Evolutionary conservation across 176 grass and related monocot genomes (phyloP).

Genomic region (Carex cristatella): DNA sequence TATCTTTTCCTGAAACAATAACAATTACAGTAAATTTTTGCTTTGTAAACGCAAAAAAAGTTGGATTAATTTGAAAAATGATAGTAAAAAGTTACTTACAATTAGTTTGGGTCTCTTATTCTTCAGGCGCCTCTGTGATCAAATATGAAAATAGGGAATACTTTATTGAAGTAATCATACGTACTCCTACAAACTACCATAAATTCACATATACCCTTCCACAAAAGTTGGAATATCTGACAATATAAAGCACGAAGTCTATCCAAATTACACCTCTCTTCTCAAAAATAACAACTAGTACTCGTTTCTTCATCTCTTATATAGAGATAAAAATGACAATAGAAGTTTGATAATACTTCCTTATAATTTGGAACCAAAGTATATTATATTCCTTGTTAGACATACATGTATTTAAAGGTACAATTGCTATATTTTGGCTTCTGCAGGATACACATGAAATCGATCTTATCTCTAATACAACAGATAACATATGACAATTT

Average conservation of each 20-base stretch:
- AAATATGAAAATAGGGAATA: conserved; percentile 13
- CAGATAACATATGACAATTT: background rate
- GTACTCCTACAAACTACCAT: background rate
- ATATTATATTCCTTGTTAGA: background rate
- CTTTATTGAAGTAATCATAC: background rate
- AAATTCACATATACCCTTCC: conserved; percentile 11
- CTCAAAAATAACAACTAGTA: background rate
- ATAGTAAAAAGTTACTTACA: conserved; percentile 43
- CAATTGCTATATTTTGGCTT: background rate
- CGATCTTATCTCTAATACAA: no score
- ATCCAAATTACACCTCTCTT: background rate
- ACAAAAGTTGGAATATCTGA: background rate
- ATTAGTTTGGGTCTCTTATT: conserved; percentile 72
- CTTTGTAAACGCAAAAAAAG: conserved; percentile 23
- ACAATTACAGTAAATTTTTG: conserved; percentile 26
- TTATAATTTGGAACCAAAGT: background rate
- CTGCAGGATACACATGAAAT: background rate
- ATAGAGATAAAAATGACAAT: background rate
- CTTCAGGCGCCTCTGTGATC: conserved; percentile 81
- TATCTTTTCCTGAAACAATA: conserved; percentile 69
- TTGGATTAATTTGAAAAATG: background rate
- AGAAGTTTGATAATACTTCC: conserved; percentile 1
- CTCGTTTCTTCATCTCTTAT: background rate
- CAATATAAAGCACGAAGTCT: background rate
- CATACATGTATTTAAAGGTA: background rate